Conservation (phyloP, 2,329 filamentous ascomycete genomes). For the Xylariaceae sp. region DNA sequence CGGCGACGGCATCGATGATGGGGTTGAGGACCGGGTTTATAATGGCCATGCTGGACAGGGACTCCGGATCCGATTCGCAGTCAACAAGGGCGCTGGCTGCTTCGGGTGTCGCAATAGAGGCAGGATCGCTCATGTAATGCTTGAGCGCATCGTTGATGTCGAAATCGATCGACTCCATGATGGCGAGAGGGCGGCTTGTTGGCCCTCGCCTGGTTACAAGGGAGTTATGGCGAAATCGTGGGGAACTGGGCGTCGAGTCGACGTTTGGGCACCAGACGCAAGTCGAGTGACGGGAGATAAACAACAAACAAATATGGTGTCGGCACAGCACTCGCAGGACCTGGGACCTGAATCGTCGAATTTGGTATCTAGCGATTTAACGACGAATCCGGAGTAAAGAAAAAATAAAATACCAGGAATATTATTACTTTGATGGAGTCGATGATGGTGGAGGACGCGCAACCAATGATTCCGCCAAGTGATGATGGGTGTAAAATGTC, state of each 20-base stretch:
- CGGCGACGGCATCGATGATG: constrained; percentile 86
- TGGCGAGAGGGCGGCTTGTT: constrained; percentile 17
- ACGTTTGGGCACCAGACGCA: background rate
- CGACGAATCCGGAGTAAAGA: background rate
- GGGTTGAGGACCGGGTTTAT: constrained; percentile 84
- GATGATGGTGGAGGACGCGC: background rate
- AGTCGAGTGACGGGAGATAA: background rate
- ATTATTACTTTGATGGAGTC: background rate
- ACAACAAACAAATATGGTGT: background rate
- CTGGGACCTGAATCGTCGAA: background rate
- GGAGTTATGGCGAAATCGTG: background rate
- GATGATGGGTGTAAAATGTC: background rate
- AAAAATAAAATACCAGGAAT: background rate
- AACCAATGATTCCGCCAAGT: background rate
- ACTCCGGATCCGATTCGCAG: constrained; percentile 86
- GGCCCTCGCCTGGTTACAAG: background rate
- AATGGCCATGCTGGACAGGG: constrained; percentile 63
- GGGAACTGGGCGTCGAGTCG: background rate
- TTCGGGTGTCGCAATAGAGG: constrained; percentile 75
- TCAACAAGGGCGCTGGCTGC: constrained; percentile 78
- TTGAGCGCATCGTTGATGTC: constrained; percentile 96
- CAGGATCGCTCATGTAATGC: constrained; percentile 90
- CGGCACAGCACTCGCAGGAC: constrained; percentile 3
- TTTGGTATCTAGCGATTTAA: background rate
- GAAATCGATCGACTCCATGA: constrained; percentile 75